Base-by-base conservation (phyloP, 176 grass and related monocot species). In the Oryza coarctata region DNA sequence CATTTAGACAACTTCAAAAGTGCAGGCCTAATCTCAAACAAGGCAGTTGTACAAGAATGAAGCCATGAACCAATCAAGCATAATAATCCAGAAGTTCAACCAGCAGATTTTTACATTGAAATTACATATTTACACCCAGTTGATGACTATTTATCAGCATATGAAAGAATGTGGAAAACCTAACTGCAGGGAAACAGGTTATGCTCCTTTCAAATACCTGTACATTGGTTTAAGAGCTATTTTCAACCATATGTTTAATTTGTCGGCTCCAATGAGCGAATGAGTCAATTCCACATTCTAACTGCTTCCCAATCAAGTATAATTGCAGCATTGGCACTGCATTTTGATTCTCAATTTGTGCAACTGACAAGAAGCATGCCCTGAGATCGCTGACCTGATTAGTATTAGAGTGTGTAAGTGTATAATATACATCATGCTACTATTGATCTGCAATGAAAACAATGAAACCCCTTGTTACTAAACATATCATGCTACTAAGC, bases 11-110 rank as follows among this genome's bases (percentile, higher is more conserved):
- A 60, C 22, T 49, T 3, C 74, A 27, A 7, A 82, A 62, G 41
- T 72, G 26, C 34, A 41, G 34, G 35, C 3, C 18, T 3, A 22
- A 70, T 66, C 44, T 78, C 25, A 78, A 71, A 62, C 67, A 27
- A 43, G 5, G 27, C 35, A 10, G 40, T 32, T 60, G 55, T 1
- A 25, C 55, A 60, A 60, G 55, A 1, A 1, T 60, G 9, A 60
- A 75, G 44, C 23, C 18, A 23, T 7, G 65, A 65, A 50, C 40
- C 67, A 78, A 55, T 14, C 30, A 88, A 78, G 57, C 7, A 78
- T 5, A 75, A 8, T 18, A 31, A 55, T 9, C 20, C 1, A 86
- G 41, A 23, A 77, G 45, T 31, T 45, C 39, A 78, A 60, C 35
- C 65, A 83, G 3, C 71, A 63, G 28, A 74, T 34, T 73, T 43